Percentiles rank a stretch among this genome's conserved stretches.
Conservation (phyloP, 2,329 filamentous ascomycete genomes). For the Monilinia fructicola region DNA sequence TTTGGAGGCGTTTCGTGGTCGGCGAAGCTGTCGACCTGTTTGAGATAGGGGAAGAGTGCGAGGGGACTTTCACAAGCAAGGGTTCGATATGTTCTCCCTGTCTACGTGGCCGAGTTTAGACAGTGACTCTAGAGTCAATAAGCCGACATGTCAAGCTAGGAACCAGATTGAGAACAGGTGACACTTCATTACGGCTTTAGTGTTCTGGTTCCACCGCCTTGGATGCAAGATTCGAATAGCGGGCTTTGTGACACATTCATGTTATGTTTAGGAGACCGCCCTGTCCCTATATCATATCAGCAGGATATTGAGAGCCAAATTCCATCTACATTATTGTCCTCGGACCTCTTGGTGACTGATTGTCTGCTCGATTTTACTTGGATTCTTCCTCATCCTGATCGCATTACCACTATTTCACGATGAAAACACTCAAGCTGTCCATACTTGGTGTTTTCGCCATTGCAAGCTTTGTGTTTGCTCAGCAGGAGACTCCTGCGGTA, state of each 20-base stretch:
- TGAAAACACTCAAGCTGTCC: slow-evolving; percentile 14
- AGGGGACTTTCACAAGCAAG: too few relatives aligned
- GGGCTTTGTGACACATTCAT: neutral
- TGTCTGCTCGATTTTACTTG: neutral
- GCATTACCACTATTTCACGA: neutral
- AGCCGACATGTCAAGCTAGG: too few relatives aligned
- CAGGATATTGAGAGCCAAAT: neutral
- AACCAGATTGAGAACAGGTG: neutral
- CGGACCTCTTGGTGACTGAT: neutral
- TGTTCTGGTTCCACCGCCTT: neutral
- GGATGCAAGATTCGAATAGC: neutral
- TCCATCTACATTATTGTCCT: neutral
- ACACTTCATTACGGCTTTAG: slow-evolving; percentile 6
- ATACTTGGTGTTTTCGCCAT: slow-evolving; percentile 14
- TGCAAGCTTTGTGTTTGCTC: slow-evolving; percentile 14
- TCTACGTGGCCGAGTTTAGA: too few relatives aligned
- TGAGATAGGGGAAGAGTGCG: neutral
- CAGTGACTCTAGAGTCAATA: neutral
- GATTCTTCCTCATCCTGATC: neutral
- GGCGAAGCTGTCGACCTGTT: neutral
- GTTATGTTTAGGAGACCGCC: neutral
- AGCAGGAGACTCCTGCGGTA: slow-evolving; percentile 7
- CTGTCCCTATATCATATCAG: slow-evolving; percentile 2
- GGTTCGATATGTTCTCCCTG: neutral
- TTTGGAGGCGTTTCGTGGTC: neutral